Evolutionary conservation across 495 filamentous ascomycete genomes (phyloP), one percentile per base, ranked within the genome.

Genomic region (Annulohypoxylon moriforme): DNA sequence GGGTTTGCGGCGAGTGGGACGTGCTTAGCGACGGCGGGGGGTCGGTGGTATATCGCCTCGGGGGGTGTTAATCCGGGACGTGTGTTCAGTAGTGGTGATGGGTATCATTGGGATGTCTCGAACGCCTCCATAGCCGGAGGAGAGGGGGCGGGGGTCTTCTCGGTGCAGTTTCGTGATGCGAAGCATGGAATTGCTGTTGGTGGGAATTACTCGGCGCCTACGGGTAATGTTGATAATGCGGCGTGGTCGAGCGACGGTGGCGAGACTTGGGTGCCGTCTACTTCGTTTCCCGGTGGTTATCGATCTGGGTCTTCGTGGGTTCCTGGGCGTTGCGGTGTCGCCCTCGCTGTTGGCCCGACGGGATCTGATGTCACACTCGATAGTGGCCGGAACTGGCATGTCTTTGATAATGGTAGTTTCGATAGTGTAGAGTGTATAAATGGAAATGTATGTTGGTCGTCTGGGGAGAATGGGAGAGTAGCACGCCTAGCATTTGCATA

Each of bases 1-100:
- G 73, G 58, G 4, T 75, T 72, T 25, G 69, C 73, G 0, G 73
- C 69, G 10, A 75, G 73, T 22, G 69, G 73, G 11, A 75, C 72
- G 33, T 75, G 72, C 60, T 27, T 75, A 11, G 49, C 60, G 8
- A 75, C 72, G 34, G 36, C 64, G n/a, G 64, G 60, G 1, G 68
- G 72, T 0, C 59, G 68, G 7, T 75, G 72, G 72, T 72, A 75
- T 58, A 16, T 75, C 27, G 72, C 64, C 5, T 49, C 72, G 10
- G 72, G 72, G 0, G 68, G 68, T 27, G 64, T 72, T 0, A 20
- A 75, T n/a, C 72, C 72, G 1, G 68, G 72, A 1, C 53, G 72
- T 8, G 14, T 75, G 3, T 72, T 72, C 20, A 36, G 68, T 27
- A 75, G 72, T 16, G 13, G 20, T 4, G 72, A 75, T 22, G 73